Conservation (phyloP, 108 stramenopile genomes). For the Nitzschia putrida region DNA sequence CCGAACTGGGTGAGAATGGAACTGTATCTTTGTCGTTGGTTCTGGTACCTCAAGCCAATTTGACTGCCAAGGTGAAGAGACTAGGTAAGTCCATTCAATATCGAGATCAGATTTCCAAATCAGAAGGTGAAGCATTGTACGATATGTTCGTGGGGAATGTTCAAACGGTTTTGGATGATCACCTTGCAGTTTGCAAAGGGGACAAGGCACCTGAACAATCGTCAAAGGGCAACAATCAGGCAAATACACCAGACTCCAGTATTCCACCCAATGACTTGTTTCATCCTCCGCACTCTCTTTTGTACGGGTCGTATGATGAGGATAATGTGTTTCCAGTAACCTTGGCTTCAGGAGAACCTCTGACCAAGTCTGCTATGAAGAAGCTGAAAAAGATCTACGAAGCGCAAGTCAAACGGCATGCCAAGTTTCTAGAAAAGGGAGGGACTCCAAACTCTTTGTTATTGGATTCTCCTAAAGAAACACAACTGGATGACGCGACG, state of each 20-base stretch:
- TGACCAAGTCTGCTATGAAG: conserved; percentile 62
- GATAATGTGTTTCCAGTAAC: conserved; percentile 34
- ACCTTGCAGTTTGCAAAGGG: conserved; percentile 25
- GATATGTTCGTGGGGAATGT: conserved; percentile 48
- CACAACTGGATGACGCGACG: neutral
- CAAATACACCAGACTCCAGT: conserved; percentile 29
- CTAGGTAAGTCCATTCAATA: conserved; percentile 71
- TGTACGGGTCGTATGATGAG: conserved; percentile 41
- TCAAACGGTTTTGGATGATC: conserved; percentile 33
- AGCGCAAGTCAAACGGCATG: conserved; percentile 55
- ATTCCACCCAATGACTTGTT: conserved; percentile 51
- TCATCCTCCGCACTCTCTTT: conserved; percentile 28
- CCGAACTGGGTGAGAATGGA: conserved; percentile 7
- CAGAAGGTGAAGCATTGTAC: conserved; percentile 50
- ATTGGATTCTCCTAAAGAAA: neutral
- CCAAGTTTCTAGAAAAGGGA: conserved; percentile 31
- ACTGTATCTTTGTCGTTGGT: conserved; percentile 38
- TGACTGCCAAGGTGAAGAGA: conserved; percentile 61
- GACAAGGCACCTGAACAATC: neutral
- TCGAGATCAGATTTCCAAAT: conserved; percentile 61
- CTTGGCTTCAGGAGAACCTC: conserved; percentile 36
- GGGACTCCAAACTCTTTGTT: neutral
- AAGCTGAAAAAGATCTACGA: conserved; percentile 54
- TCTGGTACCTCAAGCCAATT: conserved; percentile 68
- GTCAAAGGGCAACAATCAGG: neutral